Conservation (phyloP, 331 rosid species). For the Quercus tomentella region DNA sequence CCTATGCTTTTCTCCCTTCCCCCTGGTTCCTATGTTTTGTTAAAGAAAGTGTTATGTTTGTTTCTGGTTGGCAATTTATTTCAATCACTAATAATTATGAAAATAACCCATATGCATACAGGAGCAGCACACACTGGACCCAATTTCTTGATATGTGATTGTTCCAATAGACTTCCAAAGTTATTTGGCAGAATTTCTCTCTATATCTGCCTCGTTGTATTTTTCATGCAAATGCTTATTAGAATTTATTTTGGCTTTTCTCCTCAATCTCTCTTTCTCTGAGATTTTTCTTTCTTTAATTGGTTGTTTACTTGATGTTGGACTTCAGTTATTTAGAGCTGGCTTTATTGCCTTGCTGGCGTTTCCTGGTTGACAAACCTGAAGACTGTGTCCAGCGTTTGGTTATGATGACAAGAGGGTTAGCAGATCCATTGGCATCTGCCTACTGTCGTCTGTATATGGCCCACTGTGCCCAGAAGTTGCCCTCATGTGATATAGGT, state of each 20-base stretch:
- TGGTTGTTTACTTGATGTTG: constrained; percentile 24
- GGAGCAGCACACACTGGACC: background rate
- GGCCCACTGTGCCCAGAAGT: constrained; percentile 72
- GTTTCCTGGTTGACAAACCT: constrained; percentile 70
- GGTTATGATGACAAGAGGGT: constrained; percentile 84
- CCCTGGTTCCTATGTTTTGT: background rate
- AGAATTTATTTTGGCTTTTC: background rate
- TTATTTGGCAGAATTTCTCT: background rate
- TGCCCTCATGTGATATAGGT: constrained; percentile 73
- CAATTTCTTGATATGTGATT: background rate
- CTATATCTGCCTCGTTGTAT: background rate
- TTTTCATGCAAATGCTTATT: background rate
- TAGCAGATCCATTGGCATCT: constrained; percentile 90
- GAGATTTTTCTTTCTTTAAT: background rate
- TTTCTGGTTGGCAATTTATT: background rate
- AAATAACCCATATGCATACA: background rate
- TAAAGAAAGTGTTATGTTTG: background rate
- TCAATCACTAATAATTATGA: background rate
- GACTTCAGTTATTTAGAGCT: constrained; percentile 82
- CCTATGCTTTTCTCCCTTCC: background rate
- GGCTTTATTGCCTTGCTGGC: constrained; percentile 90
- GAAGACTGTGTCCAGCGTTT: constrained; percentile 56
- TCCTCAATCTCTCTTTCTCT: background rate
- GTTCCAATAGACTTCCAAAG: background rate
- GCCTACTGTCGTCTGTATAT: constrained; percentile 79